Percentiles rank a stretch among this genome's conserved stretches.
phyloP scores from a whole-genome alignment of 2,329 filamentous ascomycete species.

The Penicillium sp. region DNA sequence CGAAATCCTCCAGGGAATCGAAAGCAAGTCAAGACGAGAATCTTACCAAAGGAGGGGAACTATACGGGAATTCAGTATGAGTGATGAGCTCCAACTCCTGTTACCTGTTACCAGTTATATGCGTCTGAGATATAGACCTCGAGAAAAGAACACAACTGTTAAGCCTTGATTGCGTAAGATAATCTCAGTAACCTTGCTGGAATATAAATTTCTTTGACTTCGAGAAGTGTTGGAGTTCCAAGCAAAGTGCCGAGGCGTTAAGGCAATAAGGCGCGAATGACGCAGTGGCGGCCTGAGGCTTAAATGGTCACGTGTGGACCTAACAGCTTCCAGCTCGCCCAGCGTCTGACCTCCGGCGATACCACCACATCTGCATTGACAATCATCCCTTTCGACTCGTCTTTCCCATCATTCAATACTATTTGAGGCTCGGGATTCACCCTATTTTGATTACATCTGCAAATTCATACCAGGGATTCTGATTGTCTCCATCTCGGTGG shows the following conservation, averaged over 20 bases:
- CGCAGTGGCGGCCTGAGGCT: constrained; percentile 16
- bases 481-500: constrained; percentile 19
- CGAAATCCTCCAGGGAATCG: background rate
- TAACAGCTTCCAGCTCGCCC: constrained; percentile 24
- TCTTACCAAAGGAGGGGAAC: constrained; percentile 21
- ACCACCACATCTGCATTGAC: constrained; percentile 17
- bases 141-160: no score
- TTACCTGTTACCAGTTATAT: background rate
- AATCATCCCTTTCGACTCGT: constrained; percentile 13
- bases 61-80: constrained; percentile 12
- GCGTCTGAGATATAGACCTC: background rate
- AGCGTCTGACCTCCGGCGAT: constrained; percentile 16
- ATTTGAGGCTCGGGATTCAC: background rate
- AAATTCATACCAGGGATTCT: constrained; percentile 1
- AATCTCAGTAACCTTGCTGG: background rate
- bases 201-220: background rate
- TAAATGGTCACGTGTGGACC: constrained; percentile 16
- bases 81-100: background rate
- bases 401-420: constrained; percentile 6
- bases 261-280: constrained; percentile 20
- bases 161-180: background rate
- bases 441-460: background rate
- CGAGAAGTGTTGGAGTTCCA: constrained; percentile 1
- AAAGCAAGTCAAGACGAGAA: background rate
- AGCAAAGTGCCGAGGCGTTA: background rate